Base-by-base conservation (phyloP, 208 protist species). In the Leishmania braziliensis region DNA sequence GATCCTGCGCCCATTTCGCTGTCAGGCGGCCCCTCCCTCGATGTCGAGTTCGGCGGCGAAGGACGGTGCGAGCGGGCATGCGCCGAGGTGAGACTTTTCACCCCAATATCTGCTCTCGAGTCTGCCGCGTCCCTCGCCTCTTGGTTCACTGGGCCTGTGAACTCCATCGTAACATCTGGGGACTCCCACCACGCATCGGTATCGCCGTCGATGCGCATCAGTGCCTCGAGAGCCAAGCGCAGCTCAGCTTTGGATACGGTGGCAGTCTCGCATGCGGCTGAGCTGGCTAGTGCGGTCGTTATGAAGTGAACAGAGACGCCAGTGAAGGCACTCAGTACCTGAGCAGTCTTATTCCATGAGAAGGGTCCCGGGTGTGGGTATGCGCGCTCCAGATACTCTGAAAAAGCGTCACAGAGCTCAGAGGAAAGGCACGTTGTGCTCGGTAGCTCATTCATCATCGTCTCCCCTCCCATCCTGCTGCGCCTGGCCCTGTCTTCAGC, bases 121-220 rank as follows among this genome's bases (percentile, higher is more conserved):
- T n/a, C 36, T 26, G 53, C 5, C n/a, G 10, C 73, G 36, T 16
- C 54, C 5, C 60, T 12, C 75, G 9, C 43, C 39, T 39, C 36
- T n/a, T 39, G 12, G 4, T 46, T 9, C 6, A 43, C 20, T 51
- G 54, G 60, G 46, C 29, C 18, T 6, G 54, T 14, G 36, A 70
- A n/a, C 36, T 12, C 54, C 26, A 85, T 48, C 9, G n/a, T 36
- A 6, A 81, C 81, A 20, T 60, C 81, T 36, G 81, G 50, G 12
- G 46, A 54, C 5, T 20, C 8, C 81, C 81, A 81, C 81, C 81
- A 85, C 33, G 62, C 33, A 23, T 78, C 81, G 29, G 53, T 46
- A 43, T 26, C 36, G 3, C 12, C 60, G 1, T 48, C 26, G 5
- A 63, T 43, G 29, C 46, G 29, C 16, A 54, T 33, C 29, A 86